Evolutionary conservation across 2,329 filamentous ascomycete species (phyloP), one percentile per base, ranked within the genome.

Genomic region (Alternaria atra): DNA sequence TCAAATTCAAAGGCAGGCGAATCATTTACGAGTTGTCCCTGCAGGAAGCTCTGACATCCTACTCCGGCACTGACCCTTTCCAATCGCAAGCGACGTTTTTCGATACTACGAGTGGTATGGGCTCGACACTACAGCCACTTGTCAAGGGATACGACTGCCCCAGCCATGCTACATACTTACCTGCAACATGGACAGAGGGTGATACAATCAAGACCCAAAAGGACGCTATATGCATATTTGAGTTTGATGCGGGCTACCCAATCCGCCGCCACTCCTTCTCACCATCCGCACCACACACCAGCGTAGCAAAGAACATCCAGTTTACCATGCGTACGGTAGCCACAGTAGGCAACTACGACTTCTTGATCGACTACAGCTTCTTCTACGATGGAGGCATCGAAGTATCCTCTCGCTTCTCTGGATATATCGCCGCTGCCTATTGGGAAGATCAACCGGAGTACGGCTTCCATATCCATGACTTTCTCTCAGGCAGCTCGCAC

Each of bases 11-110:
- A 66, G 84, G 83, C n/a, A 79, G 86, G 60, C 77, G 84, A 6
- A 72, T 88, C 6, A 74, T 88, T 10, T 88, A 87, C 58, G 85
- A 88, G 61, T 76, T 88, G 1, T 64, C 82, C 3, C 73, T 88
- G 0, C 83, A 87, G 68, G 85, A 88, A 71, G 85, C 85, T 0
- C 72, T 86, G 7, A 82, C 84, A 1, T 83, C 85, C 54, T 86
- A 86, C 55, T 82, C 84, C 1, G 80, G 83, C 5, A 80, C 79
- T 42, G 83, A 86, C 50, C 84, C 84, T 0, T 70, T 81, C 2
- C 80, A 82, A 65, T 81, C 80, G 1, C 80, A 80, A 15, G 82
- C 80, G 0, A 73, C 80, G 0, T 86, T 84, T 60, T 77, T 85
- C 6, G 84, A 86, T 61, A 78, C 75, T 0, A 81, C 77, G 47